These are phyloP conservation scores for Clitopilus passeckerianus DNA, from an alignment of 768 basidiomycete species.

Conservation along the genomic window DNA sequence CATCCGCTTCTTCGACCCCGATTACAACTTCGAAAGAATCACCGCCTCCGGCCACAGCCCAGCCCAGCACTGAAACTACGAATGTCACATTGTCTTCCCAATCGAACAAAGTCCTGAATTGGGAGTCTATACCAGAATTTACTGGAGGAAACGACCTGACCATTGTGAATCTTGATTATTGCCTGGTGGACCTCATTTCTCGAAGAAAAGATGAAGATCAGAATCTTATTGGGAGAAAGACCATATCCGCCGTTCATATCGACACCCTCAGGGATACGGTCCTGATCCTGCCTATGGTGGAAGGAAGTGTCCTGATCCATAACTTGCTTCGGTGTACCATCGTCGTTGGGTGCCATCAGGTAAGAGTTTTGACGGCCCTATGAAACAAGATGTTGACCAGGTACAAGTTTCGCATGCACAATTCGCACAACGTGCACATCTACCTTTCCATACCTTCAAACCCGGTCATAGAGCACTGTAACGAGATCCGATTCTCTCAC, in stretches of 20 bases:
- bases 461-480: constrained; percentile 79
- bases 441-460: constrained; percentile 65
- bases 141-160: constrained; percentile 46
- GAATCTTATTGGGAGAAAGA: constrained; percentile 8
- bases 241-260: constrained; percentile 58
- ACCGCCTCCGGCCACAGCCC: background rate
- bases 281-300: constrained; percentile 57
- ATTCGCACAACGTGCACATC: constrained; percentile 57
- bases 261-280: constrained; percentile 56
- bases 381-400: background rate
- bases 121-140: constrained; percentile 30
- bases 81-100: constrained; percentile 39
- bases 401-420: constrained; percentile 82
- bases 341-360: constrained; percentile 81
- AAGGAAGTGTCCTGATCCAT: constrained; percentile 73
- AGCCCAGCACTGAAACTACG: constrained; percentile 13
- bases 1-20: constrained; percentile 1
- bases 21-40: background rate
- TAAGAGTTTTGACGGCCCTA: constrained; percentile 20
- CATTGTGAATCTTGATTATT: constrained; percentile 60
- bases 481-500: constrained; percentile 51
- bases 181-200: constrained; percentile 63
- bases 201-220: constrained; percentile 5
- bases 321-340: constrained; percentile 58
- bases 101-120: constrained; percentile 42